Conservation (phyloP, 495 filamentous ascomycete genomes). For the Lepraria neglecta region DNA sequence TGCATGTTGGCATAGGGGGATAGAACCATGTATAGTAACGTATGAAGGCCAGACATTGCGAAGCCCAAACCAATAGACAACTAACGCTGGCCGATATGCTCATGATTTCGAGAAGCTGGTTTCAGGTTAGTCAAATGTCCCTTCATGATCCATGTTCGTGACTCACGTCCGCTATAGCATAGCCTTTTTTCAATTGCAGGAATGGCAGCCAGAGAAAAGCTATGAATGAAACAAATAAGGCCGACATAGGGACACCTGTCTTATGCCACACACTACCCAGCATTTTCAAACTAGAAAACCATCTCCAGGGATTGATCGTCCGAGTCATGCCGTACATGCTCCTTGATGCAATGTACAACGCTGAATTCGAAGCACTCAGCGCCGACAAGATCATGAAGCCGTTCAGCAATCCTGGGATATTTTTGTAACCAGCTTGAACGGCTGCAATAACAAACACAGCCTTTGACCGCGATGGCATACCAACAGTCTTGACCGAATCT, state of each 20-base stretch:
- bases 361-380: slow-evolving; percentile 38
- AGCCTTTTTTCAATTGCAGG: slow-evolving; percentile 29
- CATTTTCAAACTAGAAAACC: slow-evolving; percentile 20
- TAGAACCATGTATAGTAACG: slow-evolving; percentile 31
- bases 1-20: too few relatives aligned
- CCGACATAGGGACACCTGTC: slow-evolving; percentile 33
- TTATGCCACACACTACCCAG: slow-evolving; percentile 35
- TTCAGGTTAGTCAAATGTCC: slow-evolving; percentile 6
- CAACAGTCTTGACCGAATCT: neutral
- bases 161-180: slow-evolving; percentile 10
- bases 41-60: slow-evolving; percentile 42
- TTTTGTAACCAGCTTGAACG: slow-evolving; percentile 14
- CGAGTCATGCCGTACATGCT: slow-evolving; percentile 41
- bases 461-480: slow-evolving; percentile 5
- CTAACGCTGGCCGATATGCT: slow-evolving; percentile 37
- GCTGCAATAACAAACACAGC: slow-evolving; percentile 20
- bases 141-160: slow-evolving; percentile 21
- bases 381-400: slow-evolving; percentile 40
- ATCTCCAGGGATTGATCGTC: slow-evolving; percentile 26
- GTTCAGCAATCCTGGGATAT: slow-evolving; percentile 36
- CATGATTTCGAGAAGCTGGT: slow-evolving; percentile 36
- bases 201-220: slow-evolving; percentile 44
- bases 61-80: slow-evolving; percentile 41
- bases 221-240: slow-evolving; percentile 36
- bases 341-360: slow-evolving; percentile 44